Percentiles rank a stretch among this genome's conserved stretches.
These are phyloP conservation scores for Mycena vulgaris DNA, from an alignment of 768 basidiomycete species.

Conservation along the genomic window DNA sequence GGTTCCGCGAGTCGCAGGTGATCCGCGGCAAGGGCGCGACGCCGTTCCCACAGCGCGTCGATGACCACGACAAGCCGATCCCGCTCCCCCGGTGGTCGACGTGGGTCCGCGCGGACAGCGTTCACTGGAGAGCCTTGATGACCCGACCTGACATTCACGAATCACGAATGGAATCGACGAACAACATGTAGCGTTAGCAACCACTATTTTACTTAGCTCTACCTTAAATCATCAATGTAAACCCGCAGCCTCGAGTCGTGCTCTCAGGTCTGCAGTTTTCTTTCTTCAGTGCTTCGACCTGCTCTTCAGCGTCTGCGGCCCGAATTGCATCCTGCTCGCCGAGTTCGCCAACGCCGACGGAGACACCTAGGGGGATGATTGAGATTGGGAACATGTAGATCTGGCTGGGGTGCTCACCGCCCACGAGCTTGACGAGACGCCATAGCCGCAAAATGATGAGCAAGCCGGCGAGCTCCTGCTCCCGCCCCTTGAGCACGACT, in stretches of 20 bases:
- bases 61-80: conserved; percentile 34
- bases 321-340: conserved; percentile 68
- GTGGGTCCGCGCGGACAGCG: conserved; percentile 33
- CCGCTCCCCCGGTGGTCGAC: conserved; percentile 26
- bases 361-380: conserved; percentile 65
- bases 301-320: conserved; percentile 63
- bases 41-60: conserved; percentile 27
- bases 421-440: conserved; percentile 84
- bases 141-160: conserved; percentile 16
- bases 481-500: conserved; percentile 74
- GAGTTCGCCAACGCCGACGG: conserved; percentile 82
- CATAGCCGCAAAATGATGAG: conserved; percentile 84
- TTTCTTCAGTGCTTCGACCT: conserved; percentile 62
- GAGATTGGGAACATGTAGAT: neutral
- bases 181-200: conserved; percentile 31
- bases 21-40: conserved; percentile 6
- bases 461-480: conserved; percentile 79
- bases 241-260: conserved; percentile 47
- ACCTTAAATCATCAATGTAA: conserved; percentile 11
- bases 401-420: conserved; percentile 54
- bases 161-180: too few species aligned
- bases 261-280: conserved; percentile 71
- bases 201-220: conserved; percentile 1
- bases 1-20: conserved; percentile 33
- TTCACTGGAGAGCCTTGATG: conserved; percentile 1